Evolutionary conservation across 2,329 filamentous ascomycete genomes (phyloP), one percentile per base, ranked within the genome.

Genomic region (Karstenula rhodostoma): DNA sequence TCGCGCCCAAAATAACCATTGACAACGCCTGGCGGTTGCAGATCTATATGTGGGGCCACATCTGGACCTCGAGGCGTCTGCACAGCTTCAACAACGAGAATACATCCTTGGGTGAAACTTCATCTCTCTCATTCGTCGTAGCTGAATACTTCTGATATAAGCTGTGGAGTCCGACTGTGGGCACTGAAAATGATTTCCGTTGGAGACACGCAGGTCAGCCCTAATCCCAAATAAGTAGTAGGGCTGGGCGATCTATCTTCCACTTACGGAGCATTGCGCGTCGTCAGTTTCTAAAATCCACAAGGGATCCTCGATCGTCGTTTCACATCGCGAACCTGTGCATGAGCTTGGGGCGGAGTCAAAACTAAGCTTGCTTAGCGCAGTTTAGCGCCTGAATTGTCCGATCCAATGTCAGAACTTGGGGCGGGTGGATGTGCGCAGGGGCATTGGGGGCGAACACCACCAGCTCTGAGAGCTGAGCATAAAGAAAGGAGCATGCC

Each of bases 291-390:
- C 40, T 4, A 22, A 22, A 22, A 43, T 25, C 33, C 49, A 40
- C 22, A 9, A 40, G 40, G 32, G 29, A 35, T 37, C n/a, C 9
- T 47, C 23, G n/a, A 50, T 50, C 48, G 49, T n/a, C 22, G 49
- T 51, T 51, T 51, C 49, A 40, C n/a, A 3, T 52, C 12, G 35
- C 33, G 49, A 40, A 10, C 15, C n/a, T 17, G 49, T 29, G 49
- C 49, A 52, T 52, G 19, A 42, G 32, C 33, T 27, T 42, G 33
- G 49, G 33, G 22, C 49, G 33, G 49, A 27, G 9, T 42, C 12
- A 19, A 40, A 19, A 52, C 27, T 52, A 52, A 40, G 49, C 49
- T 52, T 40, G 42, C 49, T 52, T n/a, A 4, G 49, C 49, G 22
- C 49, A 32, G 33, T 33, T 12, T 42, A 42, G 49, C 33, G 49